Evolutionary conservation across 140 eudicot species (phyloP), one percentile per base, ranked within the genome.

Genomic region (Cichorium intybus): DNA sequence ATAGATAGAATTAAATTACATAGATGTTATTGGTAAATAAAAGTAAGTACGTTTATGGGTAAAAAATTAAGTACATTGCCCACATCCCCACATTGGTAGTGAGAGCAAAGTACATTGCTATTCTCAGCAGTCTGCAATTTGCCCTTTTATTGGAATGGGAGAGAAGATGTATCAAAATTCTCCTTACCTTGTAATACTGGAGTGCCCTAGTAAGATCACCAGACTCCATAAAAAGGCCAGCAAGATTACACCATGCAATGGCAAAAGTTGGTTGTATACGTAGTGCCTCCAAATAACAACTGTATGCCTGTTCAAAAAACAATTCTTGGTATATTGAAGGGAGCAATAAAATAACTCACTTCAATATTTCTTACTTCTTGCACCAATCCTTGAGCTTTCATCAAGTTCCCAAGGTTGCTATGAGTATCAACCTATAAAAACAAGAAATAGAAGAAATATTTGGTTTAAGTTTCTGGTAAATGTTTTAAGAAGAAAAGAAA

Each of bases 171-270:
- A 4, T 27, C 31, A 2, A 27, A 27, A 27, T 27, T 10, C n/a
- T 58, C 61, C 20, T 72, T 66, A 88, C 98, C 96, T 85, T 92
- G 76, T 92, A 88, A 71, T 84, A 92, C 72, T 88, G 95, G 58
- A 92, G 74, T 60, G 98, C 96, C 76, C 95, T 78, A 34, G 64
- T 81, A 49, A 77, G 85, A 70, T 92, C 96, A 29, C 98, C 96
- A 5, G 93, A 77, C 61, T 92, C 98, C 98, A 88, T 88, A 66
- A 87, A 88, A 73, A 85, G 85, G 24, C 93, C 96, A 73, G 92
- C 98, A 70, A 92, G 95, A 60, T 92, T 88, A 66, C 96, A 92
- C 98, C 98, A 92, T 14, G 96, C 96, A 72, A 92, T 85, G 50
- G 98, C 85, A 75, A 88, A 85, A 77, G 81, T 91, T 51, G 98